phyloP scores from a whole-genome alignment of 306 rosid genomes.

The Gynostemma pentaphyllum region DNA sequence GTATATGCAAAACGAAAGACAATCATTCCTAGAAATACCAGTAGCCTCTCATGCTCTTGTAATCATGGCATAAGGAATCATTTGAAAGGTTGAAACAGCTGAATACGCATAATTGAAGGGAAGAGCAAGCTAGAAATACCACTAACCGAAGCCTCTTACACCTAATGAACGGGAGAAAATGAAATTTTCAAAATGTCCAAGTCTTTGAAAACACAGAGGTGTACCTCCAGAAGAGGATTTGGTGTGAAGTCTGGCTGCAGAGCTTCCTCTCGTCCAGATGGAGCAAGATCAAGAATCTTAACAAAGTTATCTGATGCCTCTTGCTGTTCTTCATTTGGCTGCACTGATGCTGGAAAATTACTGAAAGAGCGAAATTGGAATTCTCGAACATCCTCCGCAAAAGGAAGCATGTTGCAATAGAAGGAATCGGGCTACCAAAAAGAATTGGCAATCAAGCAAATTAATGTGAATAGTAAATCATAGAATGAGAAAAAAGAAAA shows the following conservation, averaged over 20 bases:
- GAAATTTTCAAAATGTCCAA: background rate
- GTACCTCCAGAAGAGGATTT: slow-evolving; percentile 77
- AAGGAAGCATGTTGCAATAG: slow-evolving; percentile 77
- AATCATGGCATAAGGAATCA: background rate
- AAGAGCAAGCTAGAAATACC: background rate
- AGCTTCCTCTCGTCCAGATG: slow-evolving; percentile 49
- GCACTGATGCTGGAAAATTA: slow-evolving; percentile 46
- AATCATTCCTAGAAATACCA: background rate
- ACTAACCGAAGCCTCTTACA: background rate
- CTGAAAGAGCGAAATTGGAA: slow-evolving; percentile 71
- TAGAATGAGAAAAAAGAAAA: background rate
- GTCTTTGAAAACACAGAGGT: slow-evolving; percentile 15
- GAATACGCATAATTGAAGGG: background rate
- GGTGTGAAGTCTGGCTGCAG: slow-evolving; percentile 67
- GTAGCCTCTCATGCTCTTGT: background rate
- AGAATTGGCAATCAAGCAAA: slow-evolving; percentile 13
- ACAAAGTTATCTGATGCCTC: slow-evolving; percentile 71
- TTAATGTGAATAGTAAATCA: slow-evolving; percentile 11
- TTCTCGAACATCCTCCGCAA: slow-evolving; percentile 84
- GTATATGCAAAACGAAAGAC: background rate
- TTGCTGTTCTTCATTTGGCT: slow-evolving; percentile 62
- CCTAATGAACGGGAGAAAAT: background rate
- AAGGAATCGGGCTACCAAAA: slow-evolving; percentile 75
- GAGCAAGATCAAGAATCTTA: slow-evolving; percentile 66
- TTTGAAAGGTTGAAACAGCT: background rate